phyloP scores from a whole-genome alignment of 2,329 filamentous ascomycete species.

The Pseudogymnoascus sp. region DNA sequence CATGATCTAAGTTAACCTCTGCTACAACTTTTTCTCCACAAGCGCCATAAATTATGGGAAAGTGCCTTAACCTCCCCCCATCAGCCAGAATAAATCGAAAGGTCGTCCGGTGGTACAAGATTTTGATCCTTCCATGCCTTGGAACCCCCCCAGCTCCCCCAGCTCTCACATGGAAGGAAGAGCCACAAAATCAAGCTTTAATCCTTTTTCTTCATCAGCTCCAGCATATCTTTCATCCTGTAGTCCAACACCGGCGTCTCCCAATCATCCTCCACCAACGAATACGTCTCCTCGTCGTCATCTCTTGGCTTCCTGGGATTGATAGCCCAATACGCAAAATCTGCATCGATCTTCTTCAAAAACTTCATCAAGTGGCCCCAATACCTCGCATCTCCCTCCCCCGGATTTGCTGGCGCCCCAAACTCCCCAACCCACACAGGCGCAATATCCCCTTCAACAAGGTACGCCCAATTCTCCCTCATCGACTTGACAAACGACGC shows the following conservation, averaged over 20 bases:
- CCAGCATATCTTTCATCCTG: constrained; percentile 52
- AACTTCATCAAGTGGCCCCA: constrained; percentile 56
- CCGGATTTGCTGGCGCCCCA: constrained; percentile 47
- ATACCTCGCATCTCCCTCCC: constrained; percentile 53
- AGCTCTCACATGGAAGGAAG: not conserved
- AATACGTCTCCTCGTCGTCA: constrained; percentile 51
- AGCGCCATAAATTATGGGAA: not conserved
- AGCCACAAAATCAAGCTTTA: not conserved
- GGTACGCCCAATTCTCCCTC: constrained; percentile 58
- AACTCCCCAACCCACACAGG: constrained; percentile 66
- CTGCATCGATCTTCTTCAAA: constrained; percentile 49
- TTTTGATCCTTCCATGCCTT: not conserved
- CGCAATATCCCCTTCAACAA: constrained; percentile 46
- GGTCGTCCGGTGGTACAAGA: not conserved
- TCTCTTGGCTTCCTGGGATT: constrained; percentile 57
- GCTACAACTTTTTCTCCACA: not conserved
- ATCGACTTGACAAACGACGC: constrained; percentile 55
- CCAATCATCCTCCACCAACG: constrained; percentile 57
- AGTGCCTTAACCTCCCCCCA: not conserved
- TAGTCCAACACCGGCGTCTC: constrained; percentile 54
- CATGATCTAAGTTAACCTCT: not conserved
- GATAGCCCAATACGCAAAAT: constrained; percentile 64
- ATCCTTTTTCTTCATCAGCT: constrained; percentile 37
- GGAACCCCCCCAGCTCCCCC: not conserved
- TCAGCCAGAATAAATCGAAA: not conserved